These are phyloP conservation scores for Chaetomium sp. DNA, from an alignment of 2,329 filamentous ascomycete genomes.

Conservation along the genomic window DNA sequence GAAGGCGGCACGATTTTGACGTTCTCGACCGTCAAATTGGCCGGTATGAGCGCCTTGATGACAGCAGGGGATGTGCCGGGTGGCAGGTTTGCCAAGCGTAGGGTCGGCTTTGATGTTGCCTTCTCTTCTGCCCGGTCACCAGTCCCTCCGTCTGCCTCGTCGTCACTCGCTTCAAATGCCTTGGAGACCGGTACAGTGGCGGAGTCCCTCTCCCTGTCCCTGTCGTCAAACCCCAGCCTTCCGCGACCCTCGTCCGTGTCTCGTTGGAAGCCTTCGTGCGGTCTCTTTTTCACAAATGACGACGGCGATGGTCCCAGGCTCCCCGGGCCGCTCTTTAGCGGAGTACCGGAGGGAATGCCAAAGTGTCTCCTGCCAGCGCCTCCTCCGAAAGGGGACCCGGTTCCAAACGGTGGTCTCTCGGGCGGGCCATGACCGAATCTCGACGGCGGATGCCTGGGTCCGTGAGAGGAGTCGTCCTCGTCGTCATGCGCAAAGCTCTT, in stretches of 20 bases:
- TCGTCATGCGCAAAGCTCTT: conserved; percentile 72
- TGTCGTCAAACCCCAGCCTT: conserved; percentile 43
- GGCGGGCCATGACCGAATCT: conserved; percentile 29
- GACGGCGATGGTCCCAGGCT: conserved; percentile 58
- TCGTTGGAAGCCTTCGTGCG: conserved; percentile 49
- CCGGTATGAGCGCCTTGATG: conserved; percentile 61
- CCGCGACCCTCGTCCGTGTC: conserved; percentile 40
- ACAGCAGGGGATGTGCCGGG: conserved; percentile 61
- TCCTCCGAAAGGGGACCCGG: conserved; percentile 37
- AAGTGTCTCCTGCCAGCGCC: conserved; percentile 64
- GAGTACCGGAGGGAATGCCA: conserved; percentile 54
- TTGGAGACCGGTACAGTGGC: conserved; percentile 64
- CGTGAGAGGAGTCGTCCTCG: conserved; percentile 45
- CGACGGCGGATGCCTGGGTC: conserved; percentile 25
- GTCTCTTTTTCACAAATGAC: conserved; percentile 57
- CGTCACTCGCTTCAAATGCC: conserved; percentile 71
- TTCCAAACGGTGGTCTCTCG: conserved; percentile 39
- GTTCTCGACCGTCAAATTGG: conserved; percentile 67
- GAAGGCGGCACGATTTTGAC: conserved; percentile 68
- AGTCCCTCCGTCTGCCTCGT: conserved; percentile 51
- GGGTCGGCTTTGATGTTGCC: conserved; percentile 62
- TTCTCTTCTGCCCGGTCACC: conserved; percentile 58
- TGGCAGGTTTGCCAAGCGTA: conserved; percentile 63
- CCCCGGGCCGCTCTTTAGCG: conserved; percentile 63
- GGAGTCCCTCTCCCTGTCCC: conserved; percentile 43